These are phyloP conservation scores for Chaetomium sp. DNA, from an alignment of 2,329 filamentous ascomycete genomes.

Conservation along the genomic window DNA sequence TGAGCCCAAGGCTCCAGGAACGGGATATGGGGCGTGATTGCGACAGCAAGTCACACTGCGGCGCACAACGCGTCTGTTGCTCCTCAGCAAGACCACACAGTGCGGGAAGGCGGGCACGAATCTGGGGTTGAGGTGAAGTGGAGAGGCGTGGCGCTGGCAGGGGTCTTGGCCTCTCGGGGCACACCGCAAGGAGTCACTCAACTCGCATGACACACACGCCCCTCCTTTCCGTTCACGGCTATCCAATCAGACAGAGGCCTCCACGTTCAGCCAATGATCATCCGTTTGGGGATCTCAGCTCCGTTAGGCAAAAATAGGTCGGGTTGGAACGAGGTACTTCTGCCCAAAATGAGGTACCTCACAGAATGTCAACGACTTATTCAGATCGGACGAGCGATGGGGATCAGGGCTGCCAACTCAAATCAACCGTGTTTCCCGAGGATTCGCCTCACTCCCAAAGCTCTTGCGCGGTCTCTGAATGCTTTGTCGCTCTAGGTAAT, in stretches of 20 bases:
- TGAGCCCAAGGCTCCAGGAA: slow-evolving; percentile 13
- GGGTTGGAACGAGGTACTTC: slow-evolving; percentile 17
- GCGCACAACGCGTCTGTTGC: slow-evolving; percentile 19
- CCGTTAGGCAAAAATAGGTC: slow-evolving; percentile 22
- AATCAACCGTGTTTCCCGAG: neutral
- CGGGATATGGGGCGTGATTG: slow-evolving; percentile 16
- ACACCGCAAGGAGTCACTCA: slow-evolving; percentile 9
- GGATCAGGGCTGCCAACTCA: neutral
- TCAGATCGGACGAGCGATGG: neutral
- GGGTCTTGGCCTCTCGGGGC: neutral
- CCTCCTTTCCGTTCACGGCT: neutral
- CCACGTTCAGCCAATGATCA: slow-evolving; percentile 16
- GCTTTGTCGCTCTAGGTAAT: no score
- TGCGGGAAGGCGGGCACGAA: slow-evolving; percentile 12
- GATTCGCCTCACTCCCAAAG: no score
- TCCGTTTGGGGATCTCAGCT: slow-evolving; percentile 1
- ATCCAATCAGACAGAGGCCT: slow-evolving; percentile 4
- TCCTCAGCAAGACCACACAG: slow-evolving; percentile 6
- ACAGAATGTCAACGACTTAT: neutral
- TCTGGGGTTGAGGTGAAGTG: slow-evolving; percentile 15
- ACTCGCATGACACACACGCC: slow-evolving; percentile 9
- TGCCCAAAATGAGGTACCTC: slow-evolving; percentile 20
- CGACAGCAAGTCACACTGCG: slow-evolving; percentile 20
- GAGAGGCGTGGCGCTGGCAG: slow-evolving; percentile 10
- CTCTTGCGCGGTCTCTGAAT: no score